phyloP scores from a whole-genome alignment of 176 grass and related monocot genomes.

The Sorghum bicolor region Sorghum_bicolor_NCBIv3 NC_012876.2:8702001-8702500 shows the following conservation, averaged over 20 bases:
- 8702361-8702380: slow-evolving; percentile 30
- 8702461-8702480: background rate
- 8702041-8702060: slow-evolving; percentile 30
- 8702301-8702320: slow-evolving; percentile 41
- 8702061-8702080: slow-evolving; percentile 78
- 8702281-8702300: slow-evolving; percentile 80
- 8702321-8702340: slow-evolving; percentile 68
- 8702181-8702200: slow-evolving; percentile 63
- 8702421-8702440: background rate
- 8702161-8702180: slow-evolving; percentile 56
- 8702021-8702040: background rate
- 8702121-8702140: slow-evolving; percentile 59
- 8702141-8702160: slow-evolving; percentile 65
- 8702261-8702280: slow-evolving; percentile 76
- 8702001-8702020: background rate
- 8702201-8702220: slow-evolving; percentile 72
- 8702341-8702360: slow-evolving; percentile 88
- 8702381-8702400: background rate
- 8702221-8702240: slow-evolving; percentile 94
- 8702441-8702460: background rate
- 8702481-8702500: background rate
- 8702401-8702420: slow-evolving; percentile 5
- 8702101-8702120: slow-evolving; percentile 95
- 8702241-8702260: slow-evolving; percentile 80
- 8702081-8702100: slow-evolving; percentile 74